phyloP scores from a whole-genome alignment of 257 asterid species.

The Verbena officinalis region DNA sequence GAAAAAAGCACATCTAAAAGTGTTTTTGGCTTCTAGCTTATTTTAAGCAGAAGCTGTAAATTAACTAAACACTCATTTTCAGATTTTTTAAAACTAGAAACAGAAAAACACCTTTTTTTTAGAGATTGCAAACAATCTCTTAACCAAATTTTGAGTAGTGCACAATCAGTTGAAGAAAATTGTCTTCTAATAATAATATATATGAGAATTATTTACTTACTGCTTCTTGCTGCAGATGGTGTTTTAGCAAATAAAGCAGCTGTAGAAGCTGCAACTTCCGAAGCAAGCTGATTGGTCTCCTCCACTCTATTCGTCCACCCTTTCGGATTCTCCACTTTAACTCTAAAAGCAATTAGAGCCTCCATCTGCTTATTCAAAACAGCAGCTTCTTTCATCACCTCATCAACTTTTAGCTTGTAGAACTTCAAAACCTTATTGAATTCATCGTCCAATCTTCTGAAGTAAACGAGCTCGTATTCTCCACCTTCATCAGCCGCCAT shows the following conservation, averaged over 20 bases:
- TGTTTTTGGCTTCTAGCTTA: too few species aligned
- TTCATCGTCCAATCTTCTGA: constrained; percentile 47
- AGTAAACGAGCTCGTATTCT: constrained; percentile 42
- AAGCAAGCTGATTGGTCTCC: constrained; percentile 36
- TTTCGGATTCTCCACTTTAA: constrained; percentile 43
- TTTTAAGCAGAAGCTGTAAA: too few species aligned
- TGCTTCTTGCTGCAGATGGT: constrained; percentile 42
- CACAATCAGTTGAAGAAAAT: too few species aligned
- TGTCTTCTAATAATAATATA: too few species aligned
- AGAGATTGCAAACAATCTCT: too few species aligned
- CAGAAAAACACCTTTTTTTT: too few species aligned
- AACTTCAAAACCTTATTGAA: constrained; percentile 49
- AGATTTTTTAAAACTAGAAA: too few species aligned
- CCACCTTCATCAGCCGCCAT: constrained; percentile 43
- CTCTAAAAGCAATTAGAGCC: constrained; percentile 49
- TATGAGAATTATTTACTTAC: too few species aligned
- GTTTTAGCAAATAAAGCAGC: constrained; percentile 40
- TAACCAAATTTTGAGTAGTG: too few species aligned
- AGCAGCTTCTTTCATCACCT: constrained; percentile 48
- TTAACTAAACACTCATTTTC: too few species aligned
- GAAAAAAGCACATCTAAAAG: too few species aligned
- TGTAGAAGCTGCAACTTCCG: constrained; percentile 41
- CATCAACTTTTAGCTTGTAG: constrained; percentile 42
- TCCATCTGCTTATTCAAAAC: constrained; percentile 56
- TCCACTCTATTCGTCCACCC: constrained; percentile 39